Percentiles rank a stretch among this genome's conserved stretches.
Conservation (phyloP, 495 filamentous ascomycete genomes). For the Parachaetomium inaequale region DNA sequence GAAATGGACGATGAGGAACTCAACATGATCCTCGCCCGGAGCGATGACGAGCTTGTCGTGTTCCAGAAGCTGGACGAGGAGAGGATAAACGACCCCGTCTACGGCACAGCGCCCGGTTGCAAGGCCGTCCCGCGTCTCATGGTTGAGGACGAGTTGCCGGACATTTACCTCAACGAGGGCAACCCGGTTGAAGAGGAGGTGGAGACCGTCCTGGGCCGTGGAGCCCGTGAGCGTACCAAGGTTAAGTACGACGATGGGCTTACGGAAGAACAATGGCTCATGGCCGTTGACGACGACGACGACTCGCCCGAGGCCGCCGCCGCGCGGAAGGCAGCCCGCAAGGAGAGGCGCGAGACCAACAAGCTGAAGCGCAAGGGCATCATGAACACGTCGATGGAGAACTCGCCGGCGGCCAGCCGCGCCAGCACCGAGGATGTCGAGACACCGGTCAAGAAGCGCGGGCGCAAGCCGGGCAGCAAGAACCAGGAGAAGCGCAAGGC, state of each 20-base stretch:
- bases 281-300: constrained; percentile 92
- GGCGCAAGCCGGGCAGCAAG: constrained; percentile 69
- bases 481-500: constrained; percentile 77
- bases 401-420: constrained; percentile 69
- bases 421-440: constrained; percentile 72
- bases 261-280: constrained; percentile 94
- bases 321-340: constrained; percentile 79
- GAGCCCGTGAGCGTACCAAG: constrained; percentile 86
- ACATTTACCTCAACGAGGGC: constrained; percentile 86
- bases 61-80: constrained; percentile 81
- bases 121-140: constrained; percentile 72
- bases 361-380: constrained; percentile 58
- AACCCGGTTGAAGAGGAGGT: constrained; percentile 77
- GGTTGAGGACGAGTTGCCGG: constrained; percentile 82
- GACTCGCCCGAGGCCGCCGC: constrained; percentile 91
- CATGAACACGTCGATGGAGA: constrained; percentile 51
- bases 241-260: constrained; percentile 97
- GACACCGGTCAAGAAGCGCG: constrained; percentile 63
- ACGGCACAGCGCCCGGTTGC: constrained; percentile 62
- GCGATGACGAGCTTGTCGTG: constrained; percentile 61
- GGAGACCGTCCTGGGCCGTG: constrained; percentile 75
- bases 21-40: constrained; percentile 81
- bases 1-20: constrained; percentile 98
- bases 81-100: constrained; percentile 56
- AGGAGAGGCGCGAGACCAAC: constrained; percentile 71